These are phyloP conservation scores for Dillenia turbinata DNA, from an alignment of 164 flowering plant species.

Conservation along the genomic window DNA sequence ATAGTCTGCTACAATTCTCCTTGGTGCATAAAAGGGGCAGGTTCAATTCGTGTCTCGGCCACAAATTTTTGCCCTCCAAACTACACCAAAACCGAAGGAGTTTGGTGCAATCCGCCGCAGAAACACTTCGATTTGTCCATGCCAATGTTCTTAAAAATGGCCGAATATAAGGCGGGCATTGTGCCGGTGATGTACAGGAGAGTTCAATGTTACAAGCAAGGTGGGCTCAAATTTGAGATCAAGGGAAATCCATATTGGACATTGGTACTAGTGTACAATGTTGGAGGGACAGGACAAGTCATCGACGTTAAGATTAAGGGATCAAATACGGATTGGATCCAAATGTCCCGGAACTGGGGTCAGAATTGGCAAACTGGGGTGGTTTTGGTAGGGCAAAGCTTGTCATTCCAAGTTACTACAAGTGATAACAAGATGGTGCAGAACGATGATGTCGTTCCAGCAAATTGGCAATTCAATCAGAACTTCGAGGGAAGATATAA, in stretches of 20 bases:
- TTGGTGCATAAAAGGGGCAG: constrained; percentile 23
- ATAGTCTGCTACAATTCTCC: constrained; percentile 23
- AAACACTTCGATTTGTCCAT: constrained; percentile 32
- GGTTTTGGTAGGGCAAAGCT: constrained; percentile 21
- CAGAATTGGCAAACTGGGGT: constrained; percentile 32
- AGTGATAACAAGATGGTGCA: constrained; percentile 21
- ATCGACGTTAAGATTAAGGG: constrained; percentile 27
- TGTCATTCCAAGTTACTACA: constrained; percentile 37
- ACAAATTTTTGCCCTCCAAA: constrained; percentile 38
- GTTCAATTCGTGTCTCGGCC: constrained; percentile 25
- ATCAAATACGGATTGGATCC: constrained; percentile 15
- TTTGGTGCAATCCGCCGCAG: constrained; percentile 20
- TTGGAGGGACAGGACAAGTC: constrained; percentile 42
- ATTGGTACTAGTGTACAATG: constrained; percentile 34
- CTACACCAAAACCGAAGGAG: constrained; percentile 10
- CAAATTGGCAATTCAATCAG: constrained; percentile 33
- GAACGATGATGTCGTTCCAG: constrained; percentile 25
- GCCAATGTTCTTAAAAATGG: constrained; percentile 1
- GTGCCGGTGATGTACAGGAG: constrained; percentile 16
- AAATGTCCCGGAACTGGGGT: constrained; percentile 46
- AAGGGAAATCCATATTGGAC: constrained; percentile 35
- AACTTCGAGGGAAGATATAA: constrained; percentile 22
- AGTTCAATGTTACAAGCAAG: constrained; percentile 23
- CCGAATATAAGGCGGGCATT: no score
- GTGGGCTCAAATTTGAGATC: constrained; percentile 44